Base-by-base conservation (phyloP, 768 basidiomycete genomes). In the Termitomyces sp. region DNA sequence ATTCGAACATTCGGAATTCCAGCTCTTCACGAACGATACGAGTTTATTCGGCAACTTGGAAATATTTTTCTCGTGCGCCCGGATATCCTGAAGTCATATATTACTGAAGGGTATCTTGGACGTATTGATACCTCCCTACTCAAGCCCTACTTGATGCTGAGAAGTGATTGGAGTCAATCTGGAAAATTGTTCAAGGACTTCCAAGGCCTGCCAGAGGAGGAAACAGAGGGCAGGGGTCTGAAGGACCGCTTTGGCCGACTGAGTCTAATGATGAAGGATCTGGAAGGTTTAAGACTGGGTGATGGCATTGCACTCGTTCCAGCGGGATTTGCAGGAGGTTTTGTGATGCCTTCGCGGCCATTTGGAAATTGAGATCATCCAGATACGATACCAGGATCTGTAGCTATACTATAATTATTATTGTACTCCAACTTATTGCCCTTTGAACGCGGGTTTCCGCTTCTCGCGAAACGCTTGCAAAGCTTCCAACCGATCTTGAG, bases 21-120 rank as follows among this genome's bases (percentile, higher is more conserved):
- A 11, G 78, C 89, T 7, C 77, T 99, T 8, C 83, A 87, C 60
- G 95, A 98, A 68, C 93, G 96, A 22, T 99, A 96, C 73, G 97
- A 98, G 67, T 98, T 98, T 74, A 87, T 98, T 59, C 88, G 95
- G 40, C 95, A 98, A 69, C 84, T 99, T 5, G 97, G 96, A 61
- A 96, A 98, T 65, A 81, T 95, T 60, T 99, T 98, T 79, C 88
- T 98, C 59, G 90, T 99, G 47, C 91, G 88, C 52, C 95, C 96
- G 7, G 94, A 98, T 59, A 91, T 95, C 55, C 80, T 99, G 60
- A 91, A 89, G 62, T 91, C 94, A 4, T 98, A 97, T 73, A 93
- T 98, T 68, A 90, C 88, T 10, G 95, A 97, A 65, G 88, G 87
- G 55, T 92, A 93, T 68, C 85, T 99, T 14, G 93, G 93, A 9